These are phyloP conservation scores for Cinnamomum chago DNA, from an alignment of 164 flowering plant species.

Conservation along the genomic window DNA sequence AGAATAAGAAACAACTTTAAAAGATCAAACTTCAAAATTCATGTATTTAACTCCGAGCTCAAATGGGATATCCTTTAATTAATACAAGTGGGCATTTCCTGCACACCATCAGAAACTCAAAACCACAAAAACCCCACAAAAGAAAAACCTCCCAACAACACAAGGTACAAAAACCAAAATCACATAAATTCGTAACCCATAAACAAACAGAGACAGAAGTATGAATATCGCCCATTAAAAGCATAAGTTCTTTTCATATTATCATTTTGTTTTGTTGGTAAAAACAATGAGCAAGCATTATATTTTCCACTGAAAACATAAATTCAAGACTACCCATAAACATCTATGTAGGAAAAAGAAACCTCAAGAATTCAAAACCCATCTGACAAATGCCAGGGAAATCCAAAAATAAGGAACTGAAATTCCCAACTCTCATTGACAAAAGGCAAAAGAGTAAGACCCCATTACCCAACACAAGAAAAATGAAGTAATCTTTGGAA, in stretches of 20 bases:
- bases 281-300: not conserved
- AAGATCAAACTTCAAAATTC: no score
- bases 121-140: no score
- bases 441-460: not conserved
- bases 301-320: not conserved
- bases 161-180: not conserved
- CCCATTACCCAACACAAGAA: constrained; percentile 1
- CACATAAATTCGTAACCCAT: not conserved
- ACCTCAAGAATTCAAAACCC: not conserved
- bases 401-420: not conserved
- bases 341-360: no score
- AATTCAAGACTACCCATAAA: not conserved
- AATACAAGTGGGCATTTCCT: no score
- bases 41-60: no score
- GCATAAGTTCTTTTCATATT: no score
- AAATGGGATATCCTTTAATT: no score
- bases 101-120: no score
- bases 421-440: no score
- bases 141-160: no score
- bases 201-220: not conserved
- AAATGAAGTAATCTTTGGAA: not conserved
- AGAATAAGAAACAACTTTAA: no score
- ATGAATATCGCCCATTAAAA: not conserved
- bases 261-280: no score
- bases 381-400: not conserved